These are phyloP conservation scores for Takashimella koratensis DNA, from an alignment of 1,284 basidiomycete species.

Conservation along the genomic window DNA sequence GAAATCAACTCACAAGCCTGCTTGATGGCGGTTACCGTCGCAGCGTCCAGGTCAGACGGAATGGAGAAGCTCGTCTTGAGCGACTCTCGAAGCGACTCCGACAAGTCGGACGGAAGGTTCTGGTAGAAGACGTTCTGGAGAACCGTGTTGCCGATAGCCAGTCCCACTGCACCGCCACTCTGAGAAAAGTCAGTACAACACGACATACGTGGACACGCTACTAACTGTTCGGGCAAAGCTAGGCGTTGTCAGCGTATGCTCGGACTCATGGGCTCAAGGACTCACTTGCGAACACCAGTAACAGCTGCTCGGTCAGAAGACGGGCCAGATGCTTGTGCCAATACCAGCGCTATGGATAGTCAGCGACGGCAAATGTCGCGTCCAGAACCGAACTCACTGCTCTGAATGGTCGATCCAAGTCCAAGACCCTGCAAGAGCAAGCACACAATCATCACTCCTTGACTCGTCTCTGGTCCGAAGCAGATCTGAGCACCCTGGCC, in stretches of 20 bases:
- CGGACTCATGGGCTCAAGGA: not conserved
- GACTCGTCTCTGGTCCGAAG: slow-evolving; percentile 12
- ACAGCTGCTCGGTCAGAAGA: slow-evolving; percentile 28
- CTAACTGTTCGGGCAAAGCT: slow-evolving; percentile 22
- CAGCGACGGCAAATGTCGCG: not conserved
- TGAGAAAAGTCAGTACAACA: too few species aligned
- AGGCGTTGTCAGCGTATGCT: not conserved
- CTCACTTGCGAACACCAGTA: slow-evolving; percentile 28
- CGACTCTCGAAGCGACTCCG: not conserved
- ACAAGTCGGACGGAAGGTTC: slow-evolving; percentile 11
- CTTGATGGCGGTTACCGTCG: not conserved
- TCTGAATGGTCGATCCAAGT: slow-evolving; percentile 31
- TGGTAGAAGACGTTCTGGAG: slow-evolving; percentile 20
- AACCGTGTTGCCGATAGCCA: slow-evolving; percentile 23
- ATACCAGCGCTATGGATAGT: slow-evolving; percentile 23
- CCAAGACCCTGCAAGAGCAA: slow-evolving; percentile 34
- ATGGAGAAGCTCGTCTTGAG: slow-evolving; percentile 9
- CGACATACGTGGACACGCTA: not conserved
- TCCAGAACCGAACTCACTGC: slow-evolving; percentile 15
- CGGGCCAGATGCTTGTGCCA: slow-evolving; percentile 30
- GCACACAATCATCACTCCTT: slow-evolving; percentile 20
- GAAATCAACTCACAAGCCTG: slow-evolving; percentile 8
- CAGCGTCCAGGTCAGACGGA: slow-evolving; percentile 2
- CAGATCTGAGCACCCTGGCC: slow-evolving; percentile 25
- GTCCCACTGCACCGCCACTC: slow-evolving; percentile 24